Conservation (phyloP, 1,284 basidiomycete genomes). For the Marasmius oreades region DNA sequence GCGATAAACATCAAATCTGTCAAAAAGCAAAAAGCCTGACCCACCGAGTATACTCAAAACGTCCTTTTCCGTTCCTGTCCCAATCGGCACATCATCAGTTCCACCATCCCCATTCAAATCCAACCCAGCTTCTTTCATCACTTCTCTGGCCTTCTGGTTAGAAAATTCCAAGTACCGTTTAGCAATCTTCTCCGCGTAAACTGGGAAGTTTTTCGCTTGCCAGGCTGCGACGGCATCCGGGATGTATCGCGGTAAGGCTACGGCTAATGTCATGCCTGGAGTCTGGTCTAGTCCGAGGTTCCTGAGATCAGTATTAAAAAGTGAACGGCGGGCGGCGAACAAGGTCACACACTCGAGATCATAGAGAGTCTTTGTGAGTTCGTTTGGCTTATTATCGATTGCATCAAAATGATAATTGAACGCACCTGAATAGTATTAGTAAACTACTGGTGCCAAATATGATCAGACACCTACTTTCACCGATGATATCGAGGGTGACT, state of each 20-base stretch:
- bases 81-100: not conserved
- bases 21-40: not conserved
- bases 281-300: not conserved
- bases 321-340: not conserved
- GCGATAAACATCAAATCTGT: not conserved
- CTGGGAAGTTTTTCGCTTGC: not conserved
- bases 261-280: not conserved
- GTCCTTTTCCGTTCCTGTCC: not conserved
- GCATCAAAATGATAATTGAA: slow-evolving; percentile 5
- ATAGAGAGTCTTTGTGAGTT: not conserved
- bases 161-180: not conserved
- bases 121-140: not conserved
- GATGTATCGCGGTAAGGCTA: not conserved
- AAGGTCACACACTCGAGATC: not conserved
- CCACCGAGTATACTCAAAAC: not conserved
- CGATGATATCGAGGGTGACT: slow-evolving; percentile 1
- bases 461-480: not conserved
- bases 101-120: not conserved
- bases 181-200: not conserved
- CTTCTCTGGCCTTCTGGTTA: not conserved
- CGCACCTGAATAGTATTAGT: not conserved
- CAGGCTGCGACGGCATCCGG: not conserved
- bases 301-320: not conserved
- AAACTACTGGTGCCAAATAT: no score
- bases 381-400: slow-evolving; percentile 1